Evolutionary conservation across 2,329 filamentous ascomycete genomes (phyloP).

Genomic region (Sporothrix pallida): DNA sequence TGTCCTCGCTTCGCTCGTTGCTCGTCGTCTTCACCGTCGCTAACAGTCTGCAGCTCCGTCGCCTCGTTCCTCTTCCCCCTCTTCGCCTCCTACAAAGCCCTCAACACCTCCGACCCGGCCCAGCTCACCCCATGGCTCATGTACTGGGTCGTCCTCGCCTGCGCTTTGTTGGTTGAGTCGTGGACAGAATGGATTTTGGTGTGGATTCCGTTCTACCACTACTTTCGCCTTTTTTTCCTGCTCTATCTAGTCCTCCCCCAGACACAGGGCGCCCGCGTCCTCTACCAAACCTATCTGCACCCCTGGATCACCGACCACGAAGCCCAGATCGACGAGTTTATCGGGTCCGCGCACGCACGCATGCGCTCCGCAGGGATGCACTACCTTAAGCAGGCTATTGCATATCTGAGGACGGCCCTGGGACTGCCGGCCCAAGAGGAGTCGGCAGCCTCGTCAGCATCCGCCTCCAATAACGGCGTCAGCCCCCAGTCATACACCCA

Average conservation of each 20-base stretch:
- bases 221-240: constrained; percentile 83
- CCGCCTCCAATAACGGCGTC: constrained; percentile 44
- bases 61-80: constrained; percentile 92
- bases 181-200: constrained; percentile 85
- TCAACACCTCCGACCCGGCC: constrained; percentile 87
- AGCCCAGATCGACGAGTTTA: constrained; percentile 85
- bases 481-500: constrained; percentile 72
- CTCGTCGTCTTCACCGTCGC: too few species aligned
- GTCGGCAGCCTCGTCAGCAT: constrained; percentile 45
- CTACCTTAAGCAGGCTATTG: constrained; percentile 74
- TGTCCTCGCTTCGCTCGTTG: neutral
- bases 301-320: constrained; percentile 90
- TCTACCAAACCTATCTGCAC: constrained; percentile 86
- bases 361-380: constrained; percentile 76
- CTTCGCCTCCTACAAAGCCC: constrained; percentile 97
- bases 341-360: constrained; percentile 78
- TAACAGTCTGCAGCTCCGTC: constrained; percentile 65
- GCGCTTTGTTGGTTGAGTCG: constrained; percentile 80
- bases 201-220: constrained; percentile 94
- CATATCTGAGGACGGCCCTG: constrained; percentile 75
- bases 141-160: constrained; percentile 95
- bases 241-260: constrained; percentile 96
- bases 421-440: constrained; percentile 68
- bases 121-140: constrained; percentile 97
- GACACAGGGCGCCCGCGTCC: constrained; percentile 85